phyloP scores from a whole-genome alignment of 306 rosid species.

The Elaeagnus macrophylla region DNA sequence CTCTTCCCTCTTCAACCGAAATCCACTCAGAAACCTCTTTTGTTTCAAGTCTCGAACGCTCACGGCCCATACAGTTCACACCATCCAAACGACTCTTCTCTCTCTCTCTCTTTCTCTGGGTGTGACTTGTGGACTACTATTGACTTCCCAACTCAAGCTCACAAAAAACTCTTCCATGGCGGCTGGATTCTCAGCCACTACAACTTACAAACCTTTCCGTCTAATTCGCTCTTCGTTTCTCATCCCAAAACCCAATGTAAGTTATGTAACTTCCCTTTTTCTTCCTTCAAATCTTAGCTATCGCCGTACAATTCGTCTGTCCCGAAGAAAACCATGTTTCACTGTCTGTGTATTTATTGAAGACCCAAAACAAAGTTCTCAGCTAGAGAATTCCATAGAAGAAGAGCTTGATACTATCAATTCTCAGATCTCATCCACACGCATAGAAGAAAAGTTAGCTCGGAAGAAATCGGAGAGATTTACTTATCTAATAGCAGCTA shows the following conservation, averaged over 20 bases:
- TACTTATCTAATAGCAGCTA: constrained; percentile 72
- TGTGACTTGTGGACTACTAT: not conserved
- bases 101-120: no score
- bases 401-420: constrained; percentile 4
- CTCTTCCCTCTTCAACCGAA: no score
- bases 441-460: constrained; percentile 46
- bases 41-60: no score
- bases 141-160: constrained; percentile 3
- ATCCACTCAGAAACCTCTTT: no score
- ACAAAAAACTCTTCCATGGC: constrained; percentile 44
- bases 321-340: constrained; percentile 31
- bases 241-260: constrained; percentile 26
- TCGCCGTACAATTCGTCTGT: constrained; percentile 8
- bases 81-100: no score
- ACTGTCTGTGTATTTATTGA: constrained; percentile 61
- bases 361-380: constrained; percentile 36
- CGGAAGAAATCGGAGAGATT: constrained; percentile 67
- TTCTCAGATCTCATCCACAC: constrained; percentile 31
- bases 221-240: constrained; percentile 23
- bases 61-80: no score
- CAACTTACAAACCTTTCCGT: constrained; percentile 40
- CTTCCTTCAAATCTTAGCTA: constrained; percentile 25
- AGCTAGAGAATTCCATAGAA: constrained; percentile 18
- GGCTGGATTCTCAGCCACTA: constrained; percentile 51
- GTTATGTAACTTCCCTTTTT: constrained; percentile 22